phyloP scores from a whole-genome alignment of 768 basidiomycete genomes.

The Tylopilus cervinicoccineus region DNA sequence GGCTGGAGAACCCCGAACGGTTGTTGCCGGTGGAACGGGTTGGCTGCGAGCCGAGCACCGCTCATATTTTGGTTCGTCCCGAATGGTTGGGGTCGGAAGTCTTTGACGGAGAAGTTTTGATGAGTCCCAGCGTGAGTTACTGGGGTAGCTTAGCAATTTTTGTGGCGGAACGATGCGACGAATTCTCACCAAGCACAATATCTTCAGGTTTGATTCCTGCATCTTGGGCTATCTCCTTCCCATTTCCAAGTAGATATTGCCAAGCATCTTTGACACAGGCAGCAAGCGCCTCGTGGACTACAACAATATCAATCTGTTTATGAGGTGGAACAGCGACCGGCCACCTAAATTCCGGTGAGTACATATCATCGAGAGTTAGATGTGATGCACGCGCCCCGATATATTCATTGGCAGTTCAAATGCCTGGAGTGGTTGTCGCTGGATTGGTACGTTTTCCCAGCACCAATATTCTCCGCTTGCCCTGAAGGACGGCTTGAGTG shows the following conservation, averaged over 20 bases:
- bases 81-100: conserved; percentile 27
- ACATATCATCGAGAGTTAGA: not conserved
- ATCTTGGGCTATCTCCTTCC: conserved; percentile 27
- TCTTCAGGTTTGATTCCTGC: conserved; percentile 39
- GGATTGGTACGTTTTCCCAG: conserved; percentile 34
- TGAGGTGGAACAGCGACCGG: conserved; percentile 38
- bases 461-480: conserved; percentile 34
- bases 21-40: conserved; percentile 11
- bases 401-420: conserved; percentile 30
- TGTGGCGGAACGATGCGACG: not conserved
- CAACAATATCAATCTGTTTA: conserved; percentile 35
- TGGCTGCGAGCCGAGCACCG: conserved; percentile 5
- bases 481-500: conserved; percentile 19
- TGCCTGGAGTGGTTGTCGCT: conserved; percentile 30
- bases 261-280: conserved; percentile 35
- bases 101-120: conserved; percentile 38
- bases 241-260: conserved; percentile 34
- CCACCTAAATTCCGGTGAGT: conserved; percentile 34
- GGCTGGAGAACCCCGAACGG: conserved; percentile 16
- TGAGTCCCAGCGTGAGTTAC: conserved; percentile 41
- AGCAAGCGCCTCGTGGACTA: conserved; percentile 33
- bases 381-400: conserved; percentile 29
- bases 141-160: conserved; percentile 10
- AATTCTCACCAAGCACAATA: conserved; percentile 38
- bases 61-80: conserved; percentile 10